Evolutionary conservation across 805 yeast genomes (phyloP).

Genomic region (Myxozyma geophila): DNA sequence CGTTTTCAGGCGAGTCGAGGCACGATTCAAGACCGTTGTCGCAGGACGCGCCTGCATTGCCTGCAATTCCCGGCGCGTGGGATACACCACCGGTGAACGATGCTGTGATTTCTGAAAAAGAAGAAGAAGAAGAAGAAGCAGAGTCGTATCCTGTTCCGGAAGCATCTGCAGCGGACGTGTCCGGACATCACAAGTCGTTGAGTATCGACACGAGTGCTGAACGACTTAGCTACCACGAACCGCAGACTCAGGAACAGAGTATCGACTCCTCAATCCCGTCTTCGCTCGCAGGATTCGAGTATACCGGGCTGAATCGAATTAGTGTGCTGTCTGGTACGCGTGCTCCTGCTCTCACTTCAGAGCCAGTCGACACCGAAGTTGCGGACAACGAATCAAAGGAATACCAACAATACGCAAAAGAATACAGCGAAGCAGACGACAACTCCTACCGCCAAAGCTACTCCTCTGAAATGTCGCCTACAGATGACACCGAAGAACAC

Average conservation of each 20-base stretch:
- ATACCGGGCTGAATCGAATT: constrained; percentile 20
- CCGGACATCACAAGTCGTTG: constrained; percentile 1
- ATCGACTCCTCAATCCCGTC: constrained; percentile 28
- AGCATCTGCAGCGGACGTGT: background rate
- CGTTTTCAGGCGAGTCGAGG: background rate
- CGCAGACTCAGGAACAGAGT: constrained; percentile 14
- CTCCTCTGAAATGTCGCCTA: constrained; percentile 4
- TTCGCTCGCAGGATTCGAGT: constrained; percentile 24
- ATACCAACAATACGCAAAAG: background rate
- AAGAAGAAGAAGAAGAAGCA: background rate
- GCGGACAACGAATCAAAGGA: background rate
- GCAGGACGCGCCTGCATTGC: background rate
- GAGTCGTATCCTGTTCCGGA: background rate
- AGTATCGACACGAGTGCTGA: background rate
- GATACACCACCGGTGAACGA: background rate
- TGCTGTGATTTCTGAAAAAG: background rate
- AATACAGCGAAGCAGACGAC: background rate
- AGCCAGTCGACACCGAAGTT: background rate
- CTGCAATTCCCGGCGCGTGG: constrained; percentile 9
- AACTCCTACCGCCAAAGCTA: background rate
- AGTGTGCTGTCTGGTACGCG: constrained; percentile 1
- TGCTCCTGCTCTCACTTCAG: background rate
- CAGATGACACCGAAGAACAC: background rate
- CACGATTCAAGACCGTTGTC: background rate
- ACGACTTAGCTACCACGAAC: background rate